A percentile compares a stretch with the other conserved stretches of the same genome.
These are phyloP conservation scores for Phytopythium aichiense DNA, from an alignment of 352 stramenopile species.

Conservation along the genomic window DNA sequence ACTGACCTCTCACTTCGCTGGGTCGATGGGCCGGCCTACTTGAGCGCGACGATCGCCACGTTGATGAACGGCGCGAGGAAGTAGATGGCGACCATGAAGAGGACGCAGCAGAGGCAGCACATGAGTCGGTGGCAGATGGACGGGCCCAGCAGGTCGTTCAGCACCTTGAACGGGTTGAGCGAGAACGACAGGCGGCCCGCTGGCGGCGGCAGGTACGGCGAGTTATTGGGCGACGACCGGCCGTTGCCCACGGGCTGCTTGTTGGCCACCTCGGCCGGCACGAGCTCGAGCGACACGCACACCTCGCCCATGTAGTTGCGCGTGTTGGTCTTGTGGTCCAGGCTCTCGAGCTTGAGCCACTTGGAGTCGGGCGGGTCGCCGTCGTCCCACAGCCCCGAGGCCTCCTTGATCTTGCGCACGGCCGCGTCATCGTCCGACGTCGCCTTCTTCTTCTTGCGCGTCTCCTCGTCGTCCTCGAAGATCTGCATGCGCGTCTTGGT, in stretches of 20 bases:
- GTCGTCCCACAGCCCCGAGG: constrained; percentile 82
- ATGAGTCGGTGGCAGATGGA: constrained; percentile 82
- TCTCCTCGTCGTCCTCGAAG: constrained; percentile 80
- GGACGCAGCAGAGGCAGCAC: constrained; percentile 83
- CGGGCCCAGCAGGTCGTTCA: constrained; percentile 83
- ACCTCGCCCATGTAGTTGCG: constrained; percentile 86
- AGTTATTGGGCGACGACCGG: constrained; percentile 89
- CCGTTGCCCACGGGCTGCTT: constrained; percentile 77
- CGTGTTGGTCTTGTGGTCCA: constrained; percentile 79
- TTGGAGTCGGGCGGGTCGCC: constrained; percentile 76
- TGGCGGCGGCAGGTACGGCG: constrained; percentile 89
- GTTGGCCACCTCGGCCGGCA: constrained; percentile 84
- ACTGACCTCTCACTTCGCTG: neutral
- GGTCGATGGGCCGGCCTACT: constrained; percentile 13
- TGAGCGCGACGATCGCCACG: constrained; percentile 68
- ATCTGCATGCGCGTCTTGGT: constrained; percentile 68
- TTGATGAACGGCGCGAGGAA: constrained; percentile 87
- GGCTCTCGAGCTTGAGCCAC: constrained; percentile 78
- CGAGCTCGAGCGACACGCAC: constrained; percentile 84
- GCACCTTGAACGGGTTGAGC: constrained; percentile 90
- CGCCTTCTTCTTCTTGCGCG: constrained; percentile 80
- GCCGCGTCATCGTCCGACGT: constrained; percentile 66
- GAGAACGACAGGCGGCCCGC: constrained; percentile 89
- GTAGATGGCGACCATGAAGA: constrained; percentile 84
- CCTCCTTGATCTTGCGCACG: constrained; percentile 81